Evolutionary conservation across 306 rosid species (phyloP).

Genomic region (Vigna hirtella): DNA sequence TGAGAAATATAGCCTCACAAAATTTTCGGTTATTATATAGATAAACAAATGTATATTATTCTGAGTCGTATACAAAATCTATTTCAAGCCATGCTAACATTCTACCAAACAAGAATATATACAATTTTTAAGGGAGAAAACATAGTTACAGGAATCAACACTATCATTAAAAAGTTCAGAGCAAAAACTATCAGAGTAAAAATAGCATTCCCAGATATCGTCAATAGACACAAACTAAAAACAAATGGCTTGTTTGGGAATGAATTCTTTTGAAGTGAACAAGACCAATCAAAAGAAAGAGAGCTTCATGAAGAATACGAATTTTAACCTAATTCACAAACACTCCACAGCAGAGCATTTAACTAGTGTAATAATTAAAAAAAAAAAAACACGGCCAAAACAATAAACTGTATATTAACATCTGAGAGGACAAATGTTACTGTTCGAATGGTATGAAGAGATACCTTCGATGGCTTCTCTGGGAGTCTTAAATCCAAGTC

Average conservation of each 20-base stretch:
- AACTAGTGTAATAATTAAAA: not conserved
- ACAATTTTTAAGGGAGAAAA: not conserved
- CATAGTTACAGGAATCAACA: no score
- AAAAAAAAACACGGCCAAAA: not conserved
- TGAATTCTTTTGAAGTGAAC: not conserved
- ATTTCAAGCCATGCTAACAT: not conserved
- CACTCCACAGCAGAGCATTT: not conserved
- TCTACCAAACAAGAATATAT: not conserved
- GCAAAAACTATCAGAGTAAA: not conserved
- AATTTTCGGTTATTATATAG: not conserved
- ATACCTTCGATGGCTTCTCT: constrained; percentile 81
- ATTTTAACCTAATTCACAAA: not conserved
- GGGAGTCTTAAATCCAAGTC: constrained; percentile 90
- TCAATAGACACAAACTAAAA: not conserved
- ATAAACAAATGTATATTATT: not conserved
- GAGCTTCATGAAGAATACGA: not conserved
- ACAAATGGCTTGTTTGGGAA: not conserved
- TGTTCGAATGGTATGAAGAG: no score
- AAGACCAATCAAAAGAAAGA: not conserved
- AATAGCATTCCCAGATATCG: no score
- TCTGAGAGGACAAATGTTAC: not conserved
- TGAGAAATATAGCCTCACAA: not conserved
- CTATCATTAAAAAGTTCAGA: not conserved
- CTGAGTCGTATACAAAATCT: not conserved
- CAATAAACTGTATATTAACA: not conserved